Base-by-base conservation (phyloP, 352 stramenopile genomes). In the Thalassiosira mediterranea region DNA sequence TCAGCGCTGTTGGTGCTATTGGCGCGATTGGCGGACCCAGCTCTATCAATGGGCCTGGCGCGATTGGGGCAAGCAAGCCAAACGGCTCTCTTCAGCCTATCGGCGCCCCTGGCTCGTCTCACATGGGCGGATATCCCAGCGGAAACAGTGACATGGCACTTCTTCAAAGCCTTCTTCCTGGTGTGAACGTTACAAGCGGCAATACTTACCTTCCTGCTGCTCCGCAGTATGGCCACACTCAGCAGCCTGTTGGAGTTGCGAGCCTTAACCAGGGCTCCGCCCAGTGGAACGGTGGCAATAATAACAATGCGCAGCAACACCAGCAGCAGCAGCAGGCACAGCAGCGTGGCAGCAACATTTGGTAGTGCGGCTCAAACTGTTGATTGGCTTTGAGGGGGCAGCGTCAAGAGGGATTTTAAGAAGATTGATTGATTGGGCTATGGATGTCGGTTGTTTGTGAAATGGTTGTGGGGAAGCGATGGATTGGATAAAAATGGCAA, bases 141-240 rank as follows among this genome's bases (percentile, higher is more conserved):
- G 76, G 68, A 25, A 87, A 84, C 48, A 89, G 76, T 74, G 87
- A 93, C 56, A 88, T 93, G 65, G 87, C 87, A 31, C 79, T 93
- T 42, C 68, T 93, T 4, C 87, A 93, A 65, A 91, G 79, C 49
- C 73, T 93, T 5, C 73, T 93, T 23, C 87, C 87, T 17, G 84
- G 84, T 49, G 87, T 93, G 8, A 88, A 91, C 61, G 90, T 93
- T 52, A 93, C 87, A 2, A 89, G 79, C 72, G 85, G 87, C 23
- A 79, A 82, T 60, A 21, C 59, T 4, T 65, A 81, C 48, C 67
- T 51, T 47, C 64, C 59, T 40, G 58, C 63, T 26, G 62, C 71
- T 21, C 56, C 62, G 23, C 62, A 53, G 26, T n/a, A n/a, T n/a
- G n/a, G n/a, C 34, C 28, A 51, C 17, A 47, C 49, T 17, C 62